Evolutionary conservation across 768 basidiomycete species (phyloP).

Genomic region (Flagelloscypha sp.): DNA sequence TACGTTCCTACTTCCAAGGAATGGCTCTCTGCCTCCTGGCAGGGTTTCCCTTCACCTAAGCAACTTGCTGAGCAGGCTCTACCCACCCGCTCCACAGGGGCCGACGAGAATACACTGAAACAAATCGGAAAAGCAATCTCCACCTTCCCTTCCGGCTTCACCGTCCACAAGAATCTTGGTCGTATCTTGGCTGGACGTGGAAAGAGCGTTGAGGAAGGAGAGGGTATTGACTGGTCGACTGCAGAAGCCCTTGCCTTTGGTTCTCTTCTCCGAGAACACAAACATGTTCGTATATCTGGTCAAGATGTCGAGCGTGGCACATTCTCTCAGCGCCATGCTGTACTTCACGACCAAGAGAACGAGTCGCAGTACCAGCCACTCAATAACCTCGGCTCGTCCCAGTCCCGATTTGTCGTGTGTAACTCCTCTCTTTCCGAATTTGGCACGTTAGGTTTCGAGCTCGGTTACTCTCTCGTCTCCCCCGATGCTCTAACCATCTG

Average conservation of each 20-base stretch:
- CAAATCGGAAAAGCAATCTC: slow-evolving; percentile 85
- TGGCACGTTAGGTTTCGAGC: slow-evolving; percentile 92
- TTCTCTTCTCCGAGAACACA: slow-evolving; percentile 84
- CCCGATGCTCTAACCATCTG: slow-evolving; percentile 89
- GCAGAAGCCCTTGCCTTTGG: slow-evolving; percentile 97
- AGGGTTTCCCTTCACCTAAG: slow-evolving; percentile 95
- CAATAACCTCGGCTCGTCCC: slow-evolving; percentile 78
- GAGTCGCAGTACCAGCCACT: slow-evolving; percentile 87
- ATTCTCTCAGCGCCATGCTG: slow-evolving; percentile 96
- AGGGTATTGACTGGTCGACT: slow-evolving; percentile 95
- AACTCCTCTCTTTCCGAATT: slow-evolving; percentile 97
- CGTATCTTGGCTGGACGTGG: slow-evolving; percentile 85
- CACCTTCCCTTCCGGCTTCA: slow-evolving; percentile 77
- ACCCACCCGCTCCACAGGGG: slow-evolving; percentile 84
- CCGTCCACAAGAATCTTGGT: slow-evolving; percentile 85
- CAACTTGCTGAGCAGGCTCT: slow-evolving; percentile 88
- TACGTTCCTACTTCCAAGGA: slow-evolving; percentile 93
- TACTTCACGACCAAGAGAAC: slow-evolving; percentile 91
- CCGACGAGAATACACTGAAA: slow-evolving; percentile 66
- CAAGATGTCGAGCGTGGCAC: slow-evolving; percentile 99
- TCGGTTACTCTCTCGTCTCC: slow-evolving; percentile 96
- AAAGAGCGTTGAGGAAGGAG: slow-evolving; percentile 85
- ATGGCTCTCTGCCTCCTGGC: slow-evolving; percentile 98
- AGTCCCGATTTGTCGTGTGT: slow-evolving; percentile 91
- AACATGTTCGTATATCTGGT: slow-evolving; percentile 90